Conservation (phyloP, 306 rosid species). For the Vigna angularis region DNA sequence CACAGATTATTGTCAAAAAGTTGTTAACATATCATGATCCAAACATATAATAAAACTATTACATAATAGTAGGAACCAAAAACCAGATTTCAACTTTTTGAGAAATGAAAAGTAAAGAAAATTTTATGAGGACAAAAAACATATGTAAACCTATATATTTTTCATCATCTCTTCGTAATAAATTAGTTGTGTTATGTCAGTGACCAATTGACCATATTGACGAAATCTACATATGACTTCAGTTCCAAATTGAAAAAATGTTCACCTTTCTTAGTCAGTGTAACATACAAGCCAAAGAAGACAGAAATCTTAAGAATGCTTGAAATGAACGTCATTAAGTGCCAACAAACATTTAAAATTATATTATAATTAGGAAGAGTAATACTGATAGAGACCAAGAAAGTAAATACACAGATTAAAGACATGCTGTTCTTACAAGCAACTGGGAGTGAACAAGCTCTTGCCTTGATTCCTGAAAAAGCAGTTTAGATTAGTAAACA, state of each 20-base stretch:
- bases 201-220: no score
- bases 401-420: slow-evolving; percentile 5
- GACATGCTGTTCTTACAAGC: slow-evolving; percentile 65
- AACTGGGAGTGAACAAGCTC: slow-evolving; percentile 67
- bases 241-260: background rate
- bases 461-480: slow-evolving; percentile 81
- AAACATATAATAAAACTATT: no score
- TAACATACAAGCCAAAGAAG: slow-evolving; percentile 14
- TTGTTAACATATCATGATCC: no score
- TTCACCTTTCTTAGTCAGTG: background rate
- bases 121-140: no score
- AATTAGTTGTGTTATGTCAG: background rate
- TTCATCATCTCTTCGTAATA: no score
- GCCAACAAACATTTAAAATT: slow-evolving; percentile 25
- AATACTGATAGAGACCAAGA: background rate
- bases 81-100: no score
- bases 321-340: background rate
- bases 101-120: no score
- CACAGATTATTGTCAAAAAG: no score
- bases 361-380: background rate
- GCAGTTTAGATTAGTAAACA: slow-evolving; percentile 40
- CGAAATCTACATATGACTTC: background rate
- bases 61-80: no score
- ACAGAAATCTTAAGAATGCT: slow-evolving; percentile 24
- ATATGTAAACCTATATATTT: no score